Evolutionary conservation across 768 basidiomycete species (phyloP), one percentile per base, ranked within the genome.

Genomic region (Gymnopilus junonius): DNA sequence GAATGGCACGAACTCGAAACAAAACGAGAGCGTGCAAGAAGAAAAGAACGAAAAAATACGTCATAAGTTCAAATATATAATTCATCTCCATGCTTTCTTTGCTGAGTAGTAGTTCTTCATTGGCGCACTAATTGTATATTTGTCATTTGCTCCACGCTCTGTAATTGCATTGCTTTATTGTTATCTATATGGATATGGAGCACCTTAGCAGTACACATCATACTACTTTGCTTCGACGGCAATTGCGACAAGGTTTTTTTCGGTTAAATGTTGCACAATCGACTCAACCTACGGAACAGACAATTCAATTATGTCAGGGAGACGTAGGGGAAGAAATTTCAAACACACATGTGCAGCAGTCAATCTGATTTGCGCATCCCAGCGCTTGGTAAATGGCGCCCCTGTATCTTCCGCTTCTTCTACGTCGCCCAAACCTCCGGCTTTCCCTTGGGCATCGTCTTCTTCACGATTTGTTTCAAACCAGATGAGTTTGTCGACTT

Each of bases 1-100:
- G 97, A 99, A 74, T 98, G 96, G 93, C 97, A 99, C 76, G 97
- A 99, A 75, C 83, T 96, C 65, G 96, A 98, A 75, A 93, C 94
- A 12, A 99, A 98, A 76, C 84, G 89, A 60, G 95, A 98, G 78
- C 85, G 94, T 40, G 90, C 91, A 61, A 92, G 88, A 87, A 73
- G 85, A 85, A 78, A 90, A 85, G 82, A 81, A 82, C 65, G 90
- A 88, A 75, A 76, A 69, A 64, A 61, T 23, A 55, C 64, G 15
- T 66, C 65, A 74, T 78, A 74, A 69, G 65, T 71, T 68, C 77
- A 76, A 65, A 42, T 35, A 50, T 75, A 76, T 76, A 39, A 56
- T 70, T 58, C 65, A 67, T 65, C 63, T 64, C 34, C 55, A 32
- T 61, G 40, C 51, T 42, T 29, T 37, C 58, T 31, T 60, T 53